These are phyloP conservation scores for Chalciporus piperatus DNA, from an alignment of 768 basidiomycete genomes.

Conservation along the genomic window DNA sequence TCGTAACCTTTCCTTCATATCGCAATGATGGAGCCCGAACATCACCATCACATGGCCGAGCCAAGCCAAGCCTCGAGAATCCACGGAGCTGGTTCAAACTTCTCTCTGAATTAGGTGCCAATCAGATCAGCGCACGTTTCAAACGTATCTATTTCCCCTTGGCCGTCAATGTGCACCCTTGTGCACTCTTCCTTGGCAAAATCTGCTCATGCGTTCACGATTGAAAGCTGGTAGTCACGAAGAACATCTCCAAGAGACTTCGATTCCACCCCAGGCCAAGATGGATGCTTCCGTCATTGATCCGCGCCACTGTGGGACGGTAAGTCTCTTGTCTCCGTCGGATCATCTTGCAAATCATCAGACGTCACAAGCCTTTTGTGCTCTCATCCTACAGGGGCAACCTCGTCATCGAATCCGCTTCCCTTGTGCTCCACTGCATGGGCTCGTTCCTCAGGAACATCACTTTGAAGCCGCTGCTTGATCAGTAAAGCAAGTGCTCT, in stretches of 20 bases:
- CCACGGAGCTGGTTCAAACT: too few species aligned
- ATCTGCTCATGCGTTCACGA: background rate
- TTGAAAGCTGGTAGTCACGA: background rate
- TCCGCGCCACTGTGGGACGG: background rate
- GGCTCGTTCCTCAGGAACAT: too few species aligned
- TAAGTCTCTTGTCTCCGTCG: background rate
- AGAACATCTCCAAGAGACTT: background rate
- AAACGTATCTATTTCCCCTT: too few species aligned
- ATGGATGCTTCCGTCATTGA: background rate
- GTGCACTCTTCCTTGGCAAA: too few species aligned
- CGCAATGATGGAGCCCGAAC: too few species aligned
- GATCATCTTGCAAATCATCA: background rate
- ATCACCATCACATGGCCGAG: background rate
- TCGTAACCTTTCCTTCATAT: too few species aligned
- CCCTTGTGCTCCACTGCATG: too few species aligned
- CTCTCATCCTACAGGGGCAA: background rate
- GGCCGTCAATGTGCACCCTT: too few species aligned
- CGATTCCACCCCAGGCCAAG: background rate
- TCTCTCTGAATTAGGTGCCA: background rate
- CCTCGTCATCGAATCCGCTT: background rate
- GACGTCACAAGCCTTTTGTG: background rate
- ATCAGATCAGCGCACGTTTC: too few species aligned
- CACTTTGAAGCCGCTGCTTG: too few species aligned
- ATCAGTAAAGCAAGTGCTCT: too few species aligned
- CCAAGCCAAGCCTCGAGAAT: background rate